A percentile compares a stretch with the other conserved stretches of the same genome.
Conservation (phyloP, 108 stramenopile genomes). For the Cyclostephanos tholiformis region DNA sequence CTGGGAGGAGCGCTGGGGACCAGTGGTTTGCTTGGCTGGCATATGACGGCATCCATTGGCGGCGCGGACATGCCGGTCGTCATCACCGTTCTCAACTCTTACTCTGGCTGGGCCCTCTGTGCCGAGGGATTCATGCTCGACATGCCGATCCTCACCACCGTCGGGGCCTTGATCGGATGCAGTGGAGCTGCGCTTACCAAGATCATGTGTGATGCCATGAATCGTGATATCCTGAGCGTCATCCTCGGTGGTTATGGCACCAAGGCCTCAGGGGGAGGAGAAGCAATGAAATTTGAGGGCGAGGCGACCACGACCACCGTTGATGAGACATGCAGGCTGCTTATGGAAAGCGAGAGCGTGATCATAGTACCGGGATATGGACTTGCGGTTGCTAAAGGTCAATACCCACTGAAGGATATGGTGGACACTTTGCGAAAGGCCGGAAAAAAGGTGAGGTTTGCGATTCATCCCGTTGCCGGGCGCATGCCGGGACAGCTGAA, state of each 20-base stretch:
- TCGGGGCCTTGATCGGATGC: conserved; percentile 99
- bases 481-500: conserved; percentile 99
- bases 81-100: conserved; percentile 97
- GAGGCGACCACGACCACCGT: conserved; percentile 89
- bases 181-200: conserved; percentile 98
- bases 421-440: conserved; percentile 79
- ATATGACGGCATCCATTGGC: conserved; percentile 97
- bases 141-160: conserved; percentile 96
- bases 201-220: conserved; percentile 99
- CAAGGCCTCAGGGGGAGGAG: conserved; percentile 84
- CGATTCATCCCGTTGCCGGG: conserved; percentile 98
- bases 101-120: conserved; percentile 94
- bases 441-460: conserved; percentile 95
- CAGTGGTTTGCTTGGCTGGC: conserved; percentile 90
- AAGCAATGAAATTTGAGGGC: conserved; percentile 92
- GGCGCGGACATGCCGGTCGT: conserved; percentile 99
- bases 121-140: conserved; percentile 99
- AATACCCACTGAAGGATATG: conserved; percentile 96
- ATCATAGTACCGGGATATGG: conserved; percentile 99
- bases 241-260: conserved; percentile 96
- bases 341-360: conserved; percentile 87
- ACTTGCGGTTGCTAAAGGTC: conserved; percentile 97
- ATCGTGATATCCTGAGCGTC: conserved; percentile 93
- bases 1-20: conserved; percentile 83
- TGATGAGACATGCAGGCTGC: conserved; percentile 78